Percentiles rank a stretch among this genome's conserved stretches.
These are phyloP conservation scores for Fusarium mundagurra DNA, from an alignment of 2,329 filamentous ascomycete genomes.

Conservation along the genomic window DNA sequence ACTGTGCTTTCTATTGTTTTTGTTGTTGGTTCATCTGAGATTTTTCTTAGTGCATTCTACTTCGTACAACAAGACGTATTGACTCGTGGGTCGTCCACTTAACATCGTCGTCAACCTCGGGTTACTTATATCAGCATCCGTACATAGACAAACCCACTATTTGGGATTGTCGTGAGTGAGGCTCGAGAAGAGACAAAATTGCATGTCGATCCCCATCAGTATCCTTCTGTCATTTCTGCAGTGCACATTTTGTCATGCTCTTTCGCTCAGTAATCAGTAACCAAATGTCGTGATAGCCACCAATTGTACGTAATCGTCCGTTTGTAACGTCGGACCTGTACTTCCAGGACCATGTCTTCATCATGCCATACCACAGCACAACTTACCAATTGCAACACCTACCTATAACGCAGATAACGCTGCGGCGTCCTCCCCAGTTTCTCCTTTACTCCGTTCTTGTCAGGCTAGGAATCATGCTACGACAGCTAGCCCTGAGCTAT, in stretches of 20 bases:
- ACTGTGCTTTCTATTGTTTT: slow-evolving; percentile 11
- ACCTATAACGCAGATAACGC: slow-evolving; percentile 19
- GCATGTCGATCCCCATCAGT: slow-evolving; percentile 16
- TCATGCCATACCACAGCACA: slow-evolving; percentile 31
- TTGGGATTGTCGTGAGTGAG: slow-evolving; percentile 11
- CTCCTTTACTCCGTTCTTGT: slow-evolving; percentile 34
- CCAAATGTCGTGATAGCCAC: slow-evolving; percentile 21
- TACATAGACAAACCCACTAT: slow-evolving; percentile 9
- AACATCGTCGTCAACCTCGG: slow-evolving; percentile 2
- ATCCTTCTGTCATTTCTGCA: not conserved
- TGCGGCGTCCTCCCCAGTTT: slow-evolving; percentile 26
- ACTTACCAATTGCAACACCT: slow-evolving; percentile 24
- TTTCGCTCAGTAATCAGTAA: slow-evolving; percentile 27
- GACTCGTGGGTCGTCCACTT: slow-evolving; percentile 3
- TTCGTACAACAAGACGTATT: slow-evolving; percentile 1
- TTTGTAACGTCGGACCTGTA: slow-evolving; percentile 24
- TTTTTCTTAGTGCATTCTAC: slow-evolving; percentile 18
- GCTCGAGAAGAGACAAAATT: slow-evolving; percentile 16
- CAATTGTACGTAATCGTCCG: slow-evolving; percentile 40
- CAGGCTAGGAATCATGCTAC: slow-evolving; percentile 31
- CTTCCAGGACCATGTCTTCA: slow-evolving; percentile 19
- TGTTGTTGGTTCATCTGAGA: slow-evolving; percentile 7
- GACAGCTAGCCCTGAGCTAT: slow-evolving; percentile 28
- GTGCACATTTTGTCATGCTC: slow-evolving; percentile 25
- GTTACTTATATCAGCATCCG: slow-evolving; percentile 24